Percentiles rank a stretch among this genome's conserved stretches.
These are phyloP conservation scores for Dendrobium huoshanense DNA, from an alignment of 106 monocot genomes.

Conservation along the genomic window DNA sequence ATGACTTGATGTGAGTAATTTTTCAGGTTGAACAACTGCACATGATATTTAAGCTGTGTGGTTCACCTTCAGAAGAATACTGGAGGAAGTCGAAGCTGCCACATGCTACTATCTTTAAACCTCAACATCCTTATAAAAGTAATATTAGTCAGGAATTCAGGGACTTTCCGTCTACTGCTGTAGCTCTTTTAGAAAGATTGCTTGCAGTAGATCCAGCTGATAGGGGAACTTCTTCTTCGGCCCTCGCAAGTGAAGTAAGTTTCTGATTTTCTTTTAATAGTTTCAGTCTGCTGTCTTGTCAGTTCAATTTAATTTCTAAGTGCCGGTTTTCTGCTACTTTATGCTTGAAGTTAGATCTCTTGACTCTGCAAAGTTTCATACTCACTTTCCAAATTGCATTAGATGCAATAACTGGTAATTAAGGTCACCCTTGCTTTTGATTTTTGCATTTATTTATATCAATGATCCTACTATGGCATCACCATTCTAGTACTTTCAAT, in stretches of 20 bases:
- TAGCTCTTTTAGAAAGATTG: slow-evolving; percentile 9
- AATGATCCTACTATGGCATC: background rate
- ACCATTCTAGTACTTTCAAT: background rate
- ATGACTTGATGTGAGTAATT: background rate
- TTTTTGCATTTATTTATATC: background rate
- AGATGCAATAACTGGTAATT: background rate
- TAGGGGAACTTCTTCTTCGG: slow-evolving; percentile 6
- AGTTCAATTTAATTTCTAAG: background rate
- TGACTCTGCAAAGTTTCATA: too few relatives aligned
- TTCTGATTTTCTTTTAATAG: background rate
- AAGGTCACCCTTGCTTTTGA: background rate
- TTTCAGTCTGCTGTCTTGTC: background rate
- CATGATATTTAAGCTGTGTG: slow-evolving; percentile 93
- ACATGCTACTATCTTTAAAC: slow-evolving; percentile 63
- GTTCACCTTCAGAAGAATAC: slow-evolving; percentile 80
- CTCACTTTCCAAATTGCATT: background rate
- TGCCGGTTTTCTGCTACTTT: background rate
- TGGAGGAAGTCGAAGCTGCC: slow-evolving; percentile 63
- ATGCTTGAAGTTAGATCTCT: too few relatives aligned
- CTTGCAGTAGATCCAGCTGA: slow-evolving; percentile 10
- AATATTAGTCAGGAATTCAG: slow-evolving; percentile 3
- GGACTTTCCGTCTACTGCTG: slow-evolving; percentile 1
- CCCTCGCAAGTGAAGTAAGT: slow-evolving; percentile 5
- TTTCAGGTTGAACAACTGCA: slow-evolving; percentile 89
- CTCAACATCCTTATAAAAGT: slow-evolving; percentile 53